phyloP scores from a whole-genome alignment of 2,329 filamentous ascomycete species.

The Plectosphaerella sp. region DNA sequence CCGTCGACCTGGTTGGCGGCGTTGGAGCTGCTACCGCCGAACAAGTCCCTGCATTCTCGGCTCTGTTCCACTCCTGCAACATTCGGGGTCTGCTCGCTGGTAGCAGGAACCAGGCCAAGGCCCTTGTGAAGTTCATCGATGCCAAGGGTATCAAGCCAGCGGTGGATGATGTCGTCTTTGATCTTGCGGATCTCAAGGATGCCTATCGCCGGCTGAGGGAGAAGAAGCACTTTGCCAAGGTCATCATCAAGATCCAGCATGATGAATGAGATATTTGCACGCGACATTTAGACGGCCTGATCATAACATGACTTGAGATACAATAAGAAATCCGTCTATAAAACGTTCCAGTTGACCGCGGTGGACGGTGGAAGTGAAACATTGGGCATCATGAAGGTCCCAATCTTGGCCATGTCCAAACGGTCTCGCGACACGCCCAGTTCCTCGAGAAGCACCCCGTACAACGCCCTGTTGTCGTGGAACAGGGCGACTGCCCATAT shows the following conservation, averaged over 20 bases:
- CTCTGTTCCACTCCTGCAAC: constrained; percentile 19
- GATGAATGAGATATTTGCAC: not conserved
- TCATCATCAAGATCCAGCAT: constrained; percentile 23
- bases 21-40: constrained; percentile 16
- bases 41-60: constrained; percentile 17
- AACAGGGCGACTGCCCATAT: no score
- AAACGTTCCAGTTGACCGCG: no score
- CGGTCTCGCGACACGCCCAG: no score
- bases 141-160: constrained; percentile 22
- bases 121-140: constrained; percentile 24
- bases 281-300: no score
- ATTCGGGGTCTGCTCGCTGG: constrained; percentile 22
- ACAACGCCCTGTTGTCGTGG: no score
- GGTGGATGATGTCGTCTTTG: constrained; percentile 23
- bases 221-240: constrained; percentile 31
- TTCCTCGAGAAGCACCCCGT: no score
- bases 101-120: constrained; percentile 19
- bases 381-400: no score
- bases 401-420: no score
- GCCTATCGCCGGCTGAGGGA: constrained; percentile 25
- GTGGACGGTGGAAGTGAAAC: no score
- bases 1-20: constrained; percentile 21
- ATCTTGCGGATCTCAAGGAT: constrained; percentile 21
- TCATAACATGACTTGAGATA: not conserved
- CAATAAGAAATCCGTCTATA: no score